Evolutionary conservation across 2,329 filamentous ascomycete genomes (phyloP), one percentile per base, ranked within the genome.

Genomic region (Corniculantispora saksenae): DNA sequence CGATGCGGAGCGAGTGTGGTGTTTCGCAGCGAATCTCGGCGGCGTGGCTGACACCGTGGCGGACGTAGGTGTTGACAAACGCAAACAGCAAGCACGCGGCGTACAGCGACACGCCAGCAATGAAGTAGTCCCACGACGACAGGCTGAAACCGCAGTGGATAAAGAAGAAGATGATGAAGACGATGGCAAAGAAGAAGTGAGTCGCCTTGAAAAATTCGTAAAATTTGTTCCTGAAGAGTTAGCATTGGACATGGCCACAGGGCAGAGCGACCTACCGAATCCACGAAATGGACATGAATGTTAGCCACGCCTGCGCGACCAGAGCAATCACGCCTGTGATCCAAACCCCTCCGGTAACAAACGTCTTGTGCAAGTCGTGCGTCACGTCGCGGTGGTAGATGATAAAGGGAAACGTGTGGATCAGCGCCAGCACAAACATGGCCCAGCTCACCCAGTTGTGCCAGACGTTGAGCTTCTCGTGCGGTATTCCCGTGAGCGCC

Each of bases 181-280:
- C 69, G 3, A 84, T 67, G 0, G 82, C 85, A 3, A 81, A 80
- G 23, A 84, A 64, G 66, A 83, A 80, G 69, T 89, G 86, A 0
- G 83, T 81, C 3, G 78, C 78, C 68, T 88, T 88, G 81, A 89
- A 89, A 70, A 86, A 84, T 67, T 89, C 86, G 70, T 89, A 88
- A 68, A 76, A 83, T 0, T 81, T 78, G 61, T 83, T 82, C 5
- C 85, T 85, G 54, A 32, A 32, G 32, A 32, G 10, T 32, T 32
- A 32, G 32, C 32, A 32, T 32, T 32, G 32, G 10, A 32, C 32
- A 32, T 32, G 5, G 32, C 32, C 10, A 32, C 32, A 32, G 10
- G 32, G 32, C 32, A 32, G 6, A 32, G 32, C 32, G 10, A 67
- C 76, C 67, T 69, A 85, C 81, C 84, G 77, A 51, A 87, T 79